Evolutionary conservation across 805 yeast species (phyloP), one percentile per base, ranked within the genome.

Genomic region (Wickerhamomyces chaumierensis): DNA sequence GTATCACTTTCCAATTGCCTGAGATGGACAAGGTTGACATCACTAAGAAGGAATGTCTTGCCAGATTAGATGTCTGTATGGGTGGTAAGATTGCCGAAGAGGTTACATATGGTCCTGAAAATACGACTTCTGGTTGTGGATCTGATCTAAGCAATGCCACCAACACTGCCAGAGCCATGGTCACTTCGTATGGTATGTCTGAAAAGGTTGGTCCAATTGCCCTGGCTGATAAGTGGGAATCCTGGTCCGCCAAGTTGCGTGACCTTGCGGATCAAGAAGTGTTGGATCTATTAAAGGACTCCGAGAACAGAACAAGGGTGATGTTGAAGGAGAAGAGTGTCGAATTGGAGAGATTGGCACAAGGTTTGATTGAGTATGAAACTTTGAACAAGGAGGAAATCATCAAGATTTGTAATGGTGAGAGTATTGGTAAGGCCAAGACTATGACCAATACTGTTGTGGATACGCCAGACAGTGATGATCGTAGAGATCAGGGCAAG

Each of bases 11-110:
- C 74, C 97, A 90, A 61, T 73, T 92, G 48, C 98, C 98, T 3
- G 97, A 92, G 58, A 86, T 88, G 90, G 98, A 92, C 63, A 90
- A 92, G 65, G 87, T 84, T 44, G 97, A 90, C 55, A 82, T 84
- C 61, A 86, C 96, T 25, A 82, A 75, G 57, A 75, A 71, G 43
- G 97, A 92, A 62, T 84, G 96, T 58, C 69, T 81, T 46, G 96
- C 97, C 0, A 69, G 94, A 46, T 63, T 92, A 48, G 98, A 92
- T 59, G 98, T 92, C 36, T 87, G 96, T 58, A 92, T 92, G 98
- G 99, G 98, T 43, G 99, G 99, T 46, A 88, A 88, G 59, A 78
- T 87, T 42, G 98, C 98, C 23, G 99, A 92, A 66, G 96, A 90
- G 57, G 67, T 85, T 69, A 71, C 83, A 36, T 84, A 85, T 55